phyloP scores from a whole-genome alignment of 78 protist species.

The Dictyostelium firmibasis region DNA sequence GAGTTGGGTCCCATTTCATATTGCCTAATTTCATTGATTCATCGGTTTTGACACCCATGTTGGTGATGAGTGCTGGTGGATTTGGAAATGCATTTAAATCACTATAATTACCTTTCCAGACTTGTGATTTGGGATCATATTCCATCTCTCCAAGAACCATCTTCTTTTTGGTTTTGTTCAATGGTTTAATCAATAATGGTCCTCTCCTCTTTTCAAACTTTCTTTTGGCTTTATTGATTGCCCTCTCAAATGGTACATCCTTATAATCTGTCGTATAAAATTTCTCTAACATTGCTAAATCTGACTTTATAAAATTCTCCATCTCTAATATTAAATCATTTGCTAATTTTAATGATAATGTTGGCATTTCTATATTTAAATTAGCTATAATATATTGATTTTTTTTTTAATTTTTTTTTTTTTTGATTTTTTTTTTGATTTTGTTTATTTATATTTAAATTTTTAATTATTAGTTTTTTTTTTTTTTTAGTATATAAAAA shows the following conservation, averaged over 20 bases:
- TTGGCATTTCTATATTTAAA: slow-evolving; percentile 17
- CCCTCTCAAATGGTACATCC: slow-evolving; percentile 75
- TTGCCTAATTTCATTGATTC: slow-evolving; percentile 24
- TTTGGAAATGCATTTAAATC: slow-evolving; percentile 49
- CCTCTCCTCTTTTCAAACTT: slow-evolving; percentile 78
- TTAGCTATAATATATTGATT: background rate
- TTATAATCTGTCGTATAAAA: slow-evolving; percentile 45
- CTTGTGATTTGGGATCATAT: slow-evolving; percentile 59
- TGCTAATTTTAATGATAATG: slow-evolving; percentile 21
- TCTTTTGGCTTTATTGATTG: slow-evolving; percentile 74
- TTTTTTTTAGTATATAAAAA: too few relatives aligned
- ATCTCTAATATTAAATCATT: slow-evolving; percentile 34
- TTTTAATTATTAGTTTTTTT: too few relatives aligned
- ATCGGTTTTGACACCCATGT: background rate
- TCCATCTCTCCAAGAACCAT: slow-evolving; percentile 76
- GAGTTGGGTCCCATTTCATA: slow-evolving; percentile 82
- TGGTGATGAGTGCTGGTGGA: slow-evolving; percentile 60
- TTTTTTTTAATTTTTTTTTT: too few relatives aligned
- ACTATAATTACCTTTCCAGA: slow-evolving; percentile 70
- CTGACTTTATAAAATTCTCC: slow-evolving; percentile 44
- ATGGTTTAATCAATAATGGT: slow-evolving; percentile 73
- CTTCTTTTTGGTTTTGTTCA: slow-evolving; percentile 65
- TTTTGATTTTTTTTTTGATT: too few relatives aligned
- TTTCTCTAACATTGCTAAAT: slow-evolving; percentile 49
- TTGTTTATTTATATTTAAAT: too few relatives aligned